Evolutionary conservation across 371 early-diverging fungal genomes (phyloP), one percentile per base, ranked within the genome.

Genomic region (Catenaria anguillulae): DNA sequence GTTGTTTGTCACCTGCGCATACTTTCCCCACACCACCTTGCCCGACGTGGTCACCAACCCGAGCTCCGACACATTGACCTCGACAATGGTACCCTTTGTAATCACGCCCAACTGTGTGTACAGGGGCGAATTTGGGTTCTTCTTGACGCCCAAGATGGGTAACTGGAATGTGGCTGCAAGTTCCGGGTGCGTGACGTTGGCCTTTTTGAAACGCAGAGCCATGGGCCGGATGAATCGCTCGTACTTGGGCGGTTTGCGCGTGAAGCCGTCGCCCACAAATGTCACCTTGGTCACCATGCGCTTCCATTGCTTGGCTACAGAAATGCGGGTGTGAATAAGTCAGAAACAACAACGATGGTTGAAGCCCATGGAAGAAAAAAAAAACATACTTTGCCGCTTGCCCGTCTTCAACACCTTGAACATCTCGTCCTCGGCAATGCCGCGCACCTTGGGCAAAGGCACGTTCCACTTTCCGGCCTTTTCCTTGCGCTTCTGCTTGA

Each of bases 21-120:
- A 99, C 80, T 99, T 99, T 68, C 99, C 99, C 99, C 99, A 99
- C 24, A 99, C 95, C 63, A 99, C 97, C 77, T 99, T 97, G 64
- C 99, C 99, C 69, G 87, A 82, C 45, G 92, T 92, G 54, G 98
- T 97, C 29, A 99, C 98, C 56, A 99, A 78, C 63, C 99, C 99
- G 63, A 99, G 80, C 74, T 98, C 99, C 66, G 89, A 87, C 4
- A 99, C 95, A 76, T 97, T 95, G 62, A 89, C 97, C 80, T 99
- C 99, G 60, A 99, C 86, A 59, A 99, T 88, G 10, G 98, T 98
- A 72, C 99, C 99, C 82, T 98, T 99, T 56, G 97, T 97, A 60
- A 99, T 84, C 36, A 99, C 96, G 64, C 99, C 99, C 24, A 99
- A 80, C 73, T 92, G 91, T 26, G 99, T 99, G 80, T 93, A 97